phyloP scores from a whole-genome alignment of 2,329 filamentous ascomycete genomes.

The Colletotrichum viniferum region DNA sequence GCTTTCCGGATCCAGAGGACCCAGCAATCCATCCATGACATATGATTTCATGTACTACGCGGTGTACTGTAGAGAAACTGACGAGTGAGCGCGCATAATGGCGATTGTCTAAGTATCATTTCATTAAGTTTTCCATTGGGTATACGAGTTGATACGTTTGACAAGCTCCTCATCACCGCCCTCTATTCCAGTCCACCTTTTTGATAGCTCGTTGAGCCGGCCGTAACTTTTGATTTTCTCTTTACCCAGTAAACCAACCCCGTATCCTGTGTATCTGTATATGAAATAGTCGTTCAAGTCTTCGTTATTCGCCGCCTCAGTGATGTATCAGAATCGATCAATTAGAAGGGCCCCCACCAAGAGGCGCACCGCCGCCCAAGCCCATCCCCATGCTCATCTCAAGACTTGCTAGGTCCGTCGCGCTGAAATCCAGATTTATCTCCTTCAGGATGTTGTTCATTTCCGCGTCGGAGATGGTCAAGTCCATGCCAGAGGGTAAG shows the following conservation, averaged over 20 bases:
- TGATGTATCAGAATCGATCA: neutral
- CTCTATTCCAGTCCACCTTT: neutral
- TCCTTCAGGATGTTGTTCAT: constrained; percentile 45
- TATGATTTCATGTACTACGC: neutral
- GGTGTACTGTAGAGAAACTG: neutral
- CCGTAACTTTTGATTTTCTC: neutral
- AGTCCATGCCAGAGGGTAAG: constrained; percentile 33
- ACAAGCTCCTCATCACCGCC: neutral
- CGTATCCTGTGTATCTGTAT: neutral
- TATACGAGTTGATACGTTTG: neutral
- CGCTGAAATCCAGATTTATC: constrained; percentile 45
- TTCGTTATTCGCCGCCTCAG: neutral
- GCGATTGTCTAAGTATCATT: neutral
- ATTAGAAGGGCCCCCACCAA: neutral
- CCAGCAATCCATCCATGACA: neutral
- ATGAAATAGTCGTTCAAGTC: neutral
- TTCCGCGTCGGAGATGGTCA: constrained; percentile 42
- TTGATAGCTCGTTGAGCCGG: neutral
- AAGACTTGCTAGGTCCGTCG: constrained; percentile 25
- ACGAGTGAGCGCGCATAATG: neutral
- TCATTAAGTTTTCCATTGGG: neutral
- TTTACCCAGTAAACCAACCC: neutral
- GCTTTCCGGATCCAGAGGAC: neutral
- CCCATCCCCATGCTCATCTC: constrained; percentile 17
- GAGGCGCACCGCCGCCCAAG: neutral